phyloP scores from a whole-genome alignment of 352 stramenopile species.

The Phytophthora palmivora region DNA sequence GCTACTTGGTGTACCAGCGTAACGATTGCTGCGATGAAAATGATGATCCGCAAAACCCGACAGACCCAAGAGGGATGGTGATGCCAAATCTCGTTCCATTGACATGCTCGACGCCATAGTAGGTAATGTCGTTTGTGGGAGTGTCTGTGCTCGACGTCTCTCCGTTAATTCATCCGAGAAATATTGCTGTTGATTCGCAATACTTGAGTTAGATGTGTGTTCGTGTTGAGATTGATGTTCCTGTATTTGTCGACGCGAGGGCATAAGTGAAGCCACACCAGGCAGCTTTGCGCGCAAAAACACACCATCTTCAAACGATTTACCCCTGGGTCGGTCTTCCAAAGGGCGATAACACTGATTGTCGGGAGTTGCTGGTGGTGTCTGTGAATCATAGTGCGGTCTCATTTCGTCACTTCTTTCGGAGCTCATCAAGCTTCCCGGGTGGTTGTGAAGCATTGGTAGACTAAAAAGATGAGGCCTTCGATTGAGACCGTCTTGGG shows the following conservation, averaged over 20 bases:
- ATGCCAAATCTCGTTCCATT: not conserved
- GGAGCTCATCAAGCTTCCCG: not conserved
- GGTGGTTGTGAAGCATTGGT: constrained; percentile 8
- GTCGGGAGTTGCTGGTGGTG: not conserved
- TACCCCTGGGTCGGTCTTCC: constrained; percentile 15
- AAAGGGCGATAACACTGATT: not conserved
- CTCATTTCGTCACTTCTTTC: constrained; percentile 1
- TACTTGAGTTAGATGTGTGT: not conserved
- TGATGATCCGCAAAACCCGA: constrained; percentile 14
- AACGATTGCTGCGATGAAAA: constrained; percentile 4
- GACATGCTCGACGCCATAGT: not conserved
- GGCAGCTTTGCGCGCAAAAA: constrained; percentile 11
- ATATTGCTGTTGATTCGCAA: not conserved
- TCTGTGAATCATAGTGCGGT: not conserved
- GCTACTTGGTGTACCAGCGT: constrained; percentile 5
- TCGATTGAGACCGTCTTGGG: not conserved
- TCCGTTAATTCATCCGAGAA: not conserved
- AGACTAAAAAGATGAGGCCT: not conserved
- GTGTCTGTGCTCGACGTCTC: constrained; percentile 6
- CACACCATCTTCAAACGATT: constrained; percentile 7
- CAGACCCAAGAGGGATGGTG: constrained; percentile 4
- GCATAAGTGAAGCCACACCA: constrained; percentile 27
- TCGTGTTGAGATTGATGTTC: constrained; percentile 7
- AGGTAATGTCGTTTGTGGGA: not conserved
- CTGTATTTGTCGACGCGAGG: not conserved